Evolutionary conservation across 768 basidiomycete species (phyloP), one percentile per base, ranked within the genome.

Genomic region (Inosperma sp.): DNA sequence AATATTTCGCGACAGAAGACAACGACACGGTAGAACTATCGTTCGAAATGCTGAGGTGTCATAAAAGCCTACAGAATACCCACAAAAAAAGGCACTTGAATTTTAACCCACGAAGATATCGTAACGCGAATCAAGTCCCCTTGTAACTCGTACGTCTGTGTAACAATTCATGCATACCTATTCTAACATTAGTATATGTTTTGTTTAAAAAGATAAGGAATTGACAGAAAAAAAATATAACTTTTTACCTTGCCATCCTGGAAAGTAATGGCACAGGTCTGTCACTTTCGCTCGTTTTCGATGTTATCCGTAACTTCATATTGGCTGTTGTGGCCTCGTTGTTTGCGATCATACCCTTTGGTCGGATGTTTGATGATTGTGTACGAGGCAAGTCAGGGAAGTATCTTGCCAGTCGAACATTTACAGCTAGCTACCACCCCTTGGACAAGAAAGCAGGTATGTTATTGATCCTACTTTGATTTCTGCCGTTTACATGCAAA

Each of bases 321-420:
- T 89, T 93, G 21, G 85, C 92, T 44, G 69, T 83, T 48, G 90
- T 86, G 7, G 91, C 91, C 1, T 72, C 93, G 46, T 76, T 94
- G 7, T 98, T 98, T 66, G 81, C 90, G 19, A 77, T 91, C 63
- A 82, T 99, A 70, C 96, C 96, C 0, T 96, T 93, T 1, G 96
- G 93, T 0, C 84, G 95, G 16, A 97, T 98, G 93, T 99, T 99
- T 63, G 96, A 96, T 26, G 96, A 99, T 66, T 83, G 95, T 48
- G 96, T 99, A 0, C 91, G 88, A 0, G 88, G 95, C 44, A 97
- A 95, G 72, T 86, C 85, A 12, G 76, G 96, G 57, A 99, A 99
- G 65, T 98, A 99, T 66, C 87, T 99, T 37, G 96, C 96, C 7
- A 93, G 86, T 56, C 96, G 98, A 66, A 98, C 96, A 0, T 98